A percentile compares a stretch with the other conserved stretches of the same genome.
Conservation (phyloP, 2,329 filamentous ascomycete species). For the Penicillium sp. region DNA sequence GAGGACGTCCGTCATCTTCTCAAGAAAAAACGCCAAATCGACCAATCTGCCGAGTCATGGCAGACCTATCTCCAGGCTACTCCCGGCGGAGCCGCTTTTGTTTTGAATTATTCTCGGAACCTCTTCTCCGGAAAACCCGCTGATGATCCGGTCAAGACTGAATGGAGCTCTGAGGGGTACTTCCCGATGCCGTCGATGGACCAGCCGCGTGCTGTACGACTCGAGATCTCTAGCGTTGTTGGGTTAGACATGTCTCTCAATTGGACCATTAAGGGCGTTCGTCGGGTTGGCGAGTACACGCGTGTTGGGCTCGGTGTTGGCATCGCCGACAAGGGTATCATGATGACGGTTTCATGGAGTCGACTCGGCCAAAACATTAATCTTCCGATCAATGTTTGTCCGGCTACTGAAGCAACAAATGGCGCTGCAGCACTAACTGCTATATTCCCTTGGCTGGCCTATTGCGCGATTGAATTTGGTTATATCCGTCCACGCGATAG, state of each 20-base stretch:
- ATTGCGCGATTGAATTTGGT: constrained; percentile 43
- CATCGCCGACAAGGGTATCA: constrained; percentile 36
- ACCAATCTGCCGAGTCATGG: constrained; percentile 35
- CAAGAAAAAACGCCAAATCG: constrained; percentile 18
- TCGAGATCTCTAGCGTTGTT: constrained; percentile 34
- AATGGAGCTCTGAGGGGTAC: constrained; percentile 44
- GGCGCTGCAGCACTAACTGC: constrained; percentile 38
- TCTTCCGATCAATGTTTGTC: constrained; percentile 40
- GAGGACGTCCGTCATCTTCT: constrained; percentile 9
- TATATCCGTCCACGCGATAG: constrained; percentile 40
- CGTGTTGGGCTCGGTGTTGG: constrained; percentile 41
- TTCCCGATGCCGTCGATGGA: constrained; percentile 30
- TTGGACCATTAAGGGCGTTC: constrained; percentile 38
- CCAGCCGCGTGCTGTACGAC: constrained; percentile 33
- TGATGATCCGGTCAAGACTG: constrained; percentile 34
- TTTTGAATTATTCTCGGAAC: constrained; percentile 37
- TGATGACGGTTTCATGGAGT: constrained; percentile 41
- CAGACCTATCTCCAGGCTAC: constrained; percentile 30
- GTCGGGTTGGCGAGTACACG: constrained; percentile 39
- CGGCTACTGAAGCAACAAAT: constrained; percentile 32
- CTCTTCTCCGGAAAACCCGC: constrained; percentile 37
- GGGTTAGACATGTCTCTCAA: constrained; percentile 28
- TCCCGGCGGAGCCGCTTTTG: constrained; percentile 29
- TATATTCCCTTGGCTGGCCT: constrained; percentile 40
- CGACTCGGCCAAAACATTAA: constrained; percentile 42